Evolutionary conservation across 2,329 filamentous ascomycete species (phyloP).

Genomic region (Mycogone perniciosa): DNA sequence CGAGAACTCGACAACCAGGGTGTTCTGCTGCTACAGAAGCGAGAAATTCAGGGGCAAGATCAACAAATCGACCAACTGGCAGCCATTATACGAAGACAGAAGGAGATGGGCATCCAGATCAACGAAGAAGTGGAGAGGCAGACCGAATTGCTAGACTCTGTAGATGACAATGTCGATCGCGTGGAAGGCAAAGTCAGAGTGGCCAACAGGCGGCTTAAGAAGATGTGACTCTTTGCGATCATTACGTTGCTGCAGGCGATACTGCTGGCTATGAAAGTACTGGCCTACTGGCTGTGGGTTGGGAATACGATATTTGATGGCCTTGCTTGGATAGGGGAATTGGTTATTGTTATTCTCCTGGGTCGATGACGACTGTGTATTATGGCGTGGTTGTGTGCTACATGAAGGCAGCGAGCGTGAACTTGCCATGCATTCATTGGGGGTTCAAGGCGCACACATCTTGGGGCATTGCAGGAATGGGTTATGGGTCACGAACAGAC

Average conservation of each 20-base stretch:
- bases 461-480: neutral
- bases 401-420: neutral
- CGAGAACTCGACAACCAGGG: conserved; percentile 70
- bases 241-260: conserved; percentile 21
- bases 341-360: conserved; percentile 21
- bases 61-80: conserved; percentile 62
- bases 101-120: conserved; percentile 71
- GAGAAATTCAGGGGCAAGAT: conserved; percentile 71
- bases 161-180: conserved; percentile 61
- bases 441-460: neutral
- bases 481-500: no score
- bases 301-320: conserved; percentile 17
- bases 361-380: neutral
- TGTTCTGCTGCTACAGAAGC: conserved; percentile 65
- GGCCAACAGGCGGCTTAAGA: conserved; percentile 65
- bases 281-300: conserved; percentile 29
- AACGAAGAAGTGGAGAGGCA: conserved; percentile 67
- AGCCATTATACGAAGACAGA: conserved; percentile 64
- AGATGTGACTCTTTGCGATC: conserved; percentile 45
- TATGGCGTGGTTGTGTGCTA: neutral
- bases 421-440: neutral
- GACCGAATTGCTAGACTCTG: conserved; percentile 59
- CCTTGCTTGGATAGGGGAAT: conserved; percentile 24
- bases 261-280: conserved; percentile 22
- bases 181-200: conserved; percentile 64